A percentile compares a stretch with the other conserved stretches of the same genome.
These are phyloP conservation scores for Pharus latifolius DNA, from an alignment of 176 grass and related monocot genomes.

Conservation along the genomic window DNA sequence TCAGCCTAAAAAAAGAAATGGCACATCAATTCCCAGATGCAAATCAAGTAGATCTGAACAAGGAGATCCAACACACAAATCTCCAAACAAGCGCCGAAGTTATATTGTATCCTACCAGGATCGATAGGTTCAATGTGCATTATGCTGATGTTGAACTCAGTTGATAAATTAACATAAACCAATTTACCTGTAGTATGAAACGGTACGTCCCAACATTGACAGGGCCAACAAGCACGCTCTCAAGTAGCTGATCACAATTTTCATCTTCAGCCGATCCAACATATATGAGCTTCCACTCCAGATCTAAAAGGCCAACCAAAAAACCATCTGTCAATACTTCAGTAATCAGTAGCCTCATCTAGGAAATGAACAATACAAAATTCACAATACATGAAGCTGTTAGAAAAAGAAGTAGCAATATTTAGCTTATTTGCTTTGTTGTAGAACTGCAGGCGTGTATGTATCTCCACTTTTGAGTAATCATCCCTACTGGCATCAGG, in stretches of 20 bases:
- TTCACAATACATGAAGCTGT: not conserved
- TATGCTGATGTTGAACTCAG: not conserved
- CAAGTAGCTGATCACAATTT: constrained; percentile 89
- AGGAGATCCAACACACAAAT: not conserved
- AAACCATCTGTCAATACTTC: not conserved
- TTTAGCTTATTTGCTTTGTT: not conserved
- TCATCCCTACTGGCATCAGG: too few relatives aligned
- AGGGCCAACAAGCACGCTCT: constrained; percentile 92
- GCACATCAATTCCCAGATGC: not conserved
- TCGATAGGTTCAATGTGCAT: not conserved
- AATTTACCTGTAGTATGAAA: constrained; percentile 77
- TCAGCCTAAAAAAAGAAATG: constrained; percentile 53
- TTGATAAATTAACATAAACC: not conserved
- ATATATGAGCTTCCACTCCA: constrained; percentile 97
- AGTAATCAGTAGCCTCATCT: not conserved
- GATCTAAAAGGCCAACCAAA: constrained; percentile 27
- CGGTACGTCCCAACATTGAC: constrained; percentile 97
- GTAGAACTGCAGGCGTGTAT: not conserved
- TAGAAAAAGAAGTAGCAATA: not conserved
- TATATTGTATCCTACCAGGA: not conserved
- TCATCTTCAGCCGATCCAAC: constrained; percentile 99
- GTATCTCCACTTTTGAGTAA: not conserved
- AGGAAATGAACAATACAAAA: not conserved
- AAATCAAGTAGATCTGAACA: not conserved
- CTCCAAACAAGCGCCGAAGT: too few relatives aligned